Percentiles rank a stretch among this genome's conserved stretches.
These are phyloP conservation scores for Nyssa sinensis DNA, from an alignment of 148 eudicot species.

Conservation along the genomic window DNA sequence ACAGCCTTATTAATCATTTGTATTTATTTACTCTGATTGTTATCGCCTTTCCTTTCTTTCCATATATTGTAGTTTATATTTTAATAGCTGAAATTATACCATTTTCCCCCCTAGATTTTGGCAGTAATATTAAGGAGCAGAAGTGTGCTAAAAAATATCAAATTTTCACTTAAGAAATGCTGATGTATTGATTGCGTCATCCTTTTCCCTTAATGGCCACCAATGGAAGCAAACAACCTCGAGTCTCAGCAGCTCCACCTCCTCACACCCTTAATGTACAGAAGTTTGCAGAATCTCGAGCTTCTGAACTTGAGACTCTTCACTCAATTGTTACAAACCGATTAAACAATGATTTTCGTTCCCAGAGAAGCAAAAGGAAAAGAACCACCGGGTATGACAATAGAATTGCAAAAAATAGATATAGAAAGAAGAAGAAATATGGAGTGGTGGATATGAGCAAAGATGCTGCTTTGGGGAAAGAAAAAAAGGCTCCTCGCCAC, in stretches of 20 bases:
- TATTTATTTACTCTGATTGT: no score
- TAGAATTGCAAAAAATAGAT: constrained; percentile 27
- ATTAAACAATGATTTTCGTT: constrained; percentile 57
- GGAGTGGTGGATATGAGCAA: constrained; percentile 12
- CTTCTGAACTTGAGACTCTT: constrained; percentile 67
- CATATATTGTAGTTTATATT: no score
- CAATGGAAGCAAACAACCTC: constrained; percentile 30
- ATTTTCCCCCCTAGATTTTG: no score
- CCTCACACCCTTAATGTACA: constrained; percentile 56
- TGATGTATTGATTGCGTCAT: no score
- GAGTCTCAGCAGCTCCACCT: no score
- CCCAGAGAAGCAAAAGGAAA: constrained; percentile 69
- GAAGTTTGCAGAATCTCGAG: constrained; percentile 65
- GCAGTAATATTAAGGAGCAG: no score
- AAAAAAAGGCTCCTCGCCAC: constrained; percentile 45
- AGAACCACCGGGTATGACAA: constrained; percentile 69
- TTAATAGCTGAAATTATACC: no score
- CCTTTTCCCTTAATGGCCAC: no score
- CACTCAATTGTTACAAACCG: constrained; percentile 61
- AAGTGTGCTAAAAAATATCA: no score
- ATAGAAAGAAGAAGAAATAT: constrained; percentile 19
- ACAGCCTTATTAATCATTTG: no score
- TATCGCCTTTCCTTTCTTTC: no score
- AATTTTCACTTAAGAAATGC: no score
- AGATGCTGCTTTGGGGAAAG: not conserved